Conservation (phyloP, 169 alveolate species). For the Eimeria acervulina region DNA sequence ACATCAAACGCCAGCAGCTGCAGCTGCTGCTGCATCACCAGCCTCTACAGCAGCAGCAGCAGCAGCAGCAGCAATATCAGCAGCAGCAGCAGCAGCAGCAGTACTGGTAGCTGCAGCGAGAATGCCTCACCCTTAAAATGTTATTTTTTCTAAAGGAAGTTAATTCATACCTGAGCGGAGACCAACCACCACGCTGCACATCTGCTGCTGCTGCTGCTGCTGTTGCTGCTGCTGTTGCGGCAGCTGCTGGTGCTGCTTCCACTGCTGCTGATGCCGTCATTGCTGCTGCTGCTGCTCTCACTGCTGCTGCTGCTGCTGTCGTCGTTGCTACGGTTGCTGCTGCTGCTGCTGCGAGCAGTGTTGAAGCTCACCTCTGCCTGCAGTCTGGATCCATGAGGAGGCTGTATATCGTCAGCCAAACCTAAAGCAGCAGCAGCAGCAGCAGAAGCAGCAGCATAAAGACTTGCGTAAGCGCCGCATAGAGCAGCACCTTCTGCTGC, state of each 20-base stretch:
- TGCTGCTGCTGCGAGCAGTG: neutral
- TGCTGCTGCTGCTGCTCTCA: neutral
- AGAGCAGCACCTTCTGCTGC: neutral
- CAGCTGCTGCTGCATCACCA: no score
- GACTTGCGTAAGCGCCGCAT: neutral
- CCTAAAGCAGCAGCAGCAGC: conserved; percentile 39
- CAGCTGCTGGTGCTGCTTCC: neutral
- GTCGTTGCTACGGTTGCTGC: neutral
- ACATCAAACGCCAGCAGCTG: neutral
- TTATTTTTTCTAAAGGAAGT: conserved; percentile 26
- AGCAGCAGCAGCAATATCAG: neutral
- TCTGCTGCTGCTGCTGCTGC: neutral
- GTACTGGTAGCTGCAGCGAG: neutral
- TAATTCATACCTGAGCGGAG: conserved; percentile 31
- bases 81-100: conserved; percentile 5
- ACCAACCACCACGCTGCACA: no score
- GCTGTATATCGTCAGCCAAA: conserved; percentile 59
- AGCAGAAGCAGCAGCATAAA: neutral
- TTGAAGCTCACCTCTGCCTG: neutral
- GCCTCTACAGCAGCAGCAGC: no score
- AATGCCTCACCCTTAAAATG: neutral
- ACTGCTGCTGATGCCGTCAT: neutral
- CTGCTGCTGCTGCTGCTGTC: neutral
- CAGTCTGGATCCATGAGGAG: conserved; percentile 70
- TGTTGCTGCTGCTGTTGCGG: no score